Base-by-base conservation (phyloP, 2,329 filamentous ascomycete genomes). In the Achaetomium macrosporum region DNA sequence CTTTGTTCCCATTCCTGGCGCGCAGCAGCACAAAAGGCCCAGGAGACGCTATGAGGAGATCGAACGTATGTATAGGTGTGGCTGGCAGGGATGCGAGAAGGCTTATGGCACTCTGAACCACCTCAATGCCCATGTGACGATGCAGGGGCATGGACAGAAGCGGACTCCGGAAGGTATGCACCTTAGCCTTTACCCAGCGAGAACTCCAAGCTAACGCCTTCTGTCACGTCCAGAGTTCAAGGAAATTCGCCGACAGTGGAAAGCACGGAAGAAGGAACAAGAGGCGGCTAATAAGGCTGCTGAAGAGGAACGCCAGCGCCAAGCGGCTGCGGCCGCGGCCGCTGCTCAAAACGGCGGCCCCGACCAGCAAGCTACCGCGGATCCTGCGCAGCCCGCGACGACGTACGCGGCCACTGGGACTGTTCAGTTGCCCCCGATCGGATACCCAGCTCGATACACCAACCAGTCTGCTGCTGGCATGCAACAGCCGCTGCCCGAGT, bases 1-100 rank as follows among this genome's bases (percentile, higher is more conserved):
- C 0, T 97, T 99, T 66, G 93, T 97, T 31, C 92, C 93, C 0
- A 97, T 97, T 64, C 93, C 93, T 2, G 93, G 93, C 59, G 90
- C 92, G 12, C 91, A 96, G 68, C 93, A 99, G 69, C 92, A 97
- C 70, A 99, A 99, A 76, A 84, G 93, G 54, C 93, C 93, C 12
- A 83, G 93, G 59, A 80, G 93, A 64, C 83, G 93, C 50, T 99
- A 96, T 65, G 93, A 99, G 71, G 93, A 99, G 69, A 99, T 99
- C 63, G 93, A 99, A 75, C 85, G 93, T 67, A 97, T 99, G 93
- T 97, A 99, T 77, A 97, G 97, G 72, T 99, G 93, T 67, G 93
- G 92, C 25, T 97, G 90, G 89, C 92, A 96, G 60, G 91, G 91
- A 9, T 99, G 93, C 67, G 93, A 99, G 72, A 99, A 99, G 74